These are phyloP conservation scores for Lavandula angustifolia DNA, from an alignment of 257 asterid species.

Conservation along the genomic window DNA sequence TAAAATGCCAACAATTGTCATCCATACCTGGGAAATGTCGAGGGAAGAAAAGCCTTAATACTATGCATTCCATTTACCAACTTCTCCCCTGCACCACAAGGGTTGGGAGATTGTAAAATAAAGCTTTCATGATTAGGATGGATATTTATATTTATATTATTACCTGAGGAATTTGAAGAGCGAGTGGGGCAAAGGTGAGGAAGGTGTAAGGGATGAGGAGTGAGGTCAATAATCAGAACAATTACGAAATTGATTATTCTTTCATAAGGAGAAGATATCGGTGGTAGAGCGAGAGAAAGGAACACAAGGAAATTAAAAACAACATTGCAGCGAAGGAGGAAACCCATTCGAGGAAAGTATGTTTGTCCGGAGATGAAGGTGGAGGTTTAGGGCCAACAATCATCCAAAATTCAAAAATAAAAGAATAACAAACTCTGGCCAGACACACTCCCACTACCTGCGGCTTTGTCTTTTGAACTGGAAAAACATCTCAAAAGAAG, in stretches of 20 bases:
- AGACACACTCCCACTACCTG: conserved; percentile 37
- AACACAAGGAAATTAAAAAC: conserved; percentile 5
- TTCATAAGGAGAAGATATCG: not conserved
- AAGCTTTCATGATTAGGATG: not conserved
- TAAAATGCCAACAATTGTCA: not conserved
- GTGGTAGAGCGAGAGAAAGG: not conserved
- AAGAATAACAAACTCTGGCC: not conserved
- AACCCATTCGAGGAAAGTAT: conserved; percentile 73
- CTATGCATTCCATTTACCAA: conserved; percentile 85
- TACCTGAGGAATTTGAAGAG: conserved; percentile 71
- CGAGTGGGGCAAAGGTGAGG: conserved; percentile 63
- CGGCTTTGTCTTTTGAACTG: conserved; percentile 42
- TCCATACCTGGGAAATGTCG: conserved; percentile 83
- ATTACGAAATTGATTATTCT: not conserved
- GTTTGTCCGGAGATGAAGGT: not conserved
- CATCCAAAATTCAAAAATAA: conserved; percentile 30
- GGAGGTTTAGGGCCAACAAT: conserved; percentile 23
- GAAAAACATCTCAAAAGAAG: conserved; percentile 47
- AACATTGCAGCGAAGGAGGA: conserved; percentile 91
- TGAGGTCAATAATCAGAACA: too few species aligned
- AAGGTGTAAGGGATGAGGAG: conserved; percentile 81
- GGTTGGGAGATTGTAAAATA: not conserved
- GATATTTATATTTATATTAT: not conserved
- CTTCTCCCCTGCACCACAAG: conserved; percentile 67
- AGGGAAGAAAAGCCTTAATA: conserved; percentile 89